A percentile compares a stretch with the other conserved stretches of the same genome.
Conservation (phyloP, 1,284 basidiomycete genomes). For the Volvariella surrecta region DNA sequence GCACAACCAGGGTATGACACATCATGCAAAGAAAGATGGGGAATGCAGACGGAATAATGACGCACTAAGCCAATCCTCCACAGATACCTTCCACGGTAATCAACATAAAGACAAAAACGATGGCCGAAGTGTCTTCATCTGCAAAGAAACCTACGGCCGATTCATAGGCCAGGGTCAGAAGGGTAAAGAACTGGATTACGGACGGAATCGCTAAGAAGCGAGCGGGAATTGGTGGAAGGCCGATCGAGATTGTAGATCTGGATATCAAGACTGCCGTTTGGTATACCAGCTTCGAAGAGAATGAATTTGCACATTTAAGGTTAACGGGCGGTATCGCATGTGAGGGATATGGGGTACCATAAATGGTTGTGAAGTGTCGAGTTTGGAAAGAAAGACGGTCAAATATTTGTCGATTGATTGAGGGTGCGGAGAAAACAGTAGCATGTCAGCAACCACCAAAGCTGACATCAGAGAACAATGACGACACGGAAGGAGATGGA, state of each 20-base stretch:
- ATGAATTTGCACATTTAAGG: neutral
- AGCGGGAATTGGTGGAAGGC: conserved; percentile 75
- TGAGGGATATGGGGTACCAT: neutral
- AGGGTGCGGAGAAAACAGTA: too few relatives aligned
- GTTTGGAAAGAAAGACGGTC: too few relatives aligned
- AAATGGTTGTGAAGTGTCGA: too few relatives aligned
- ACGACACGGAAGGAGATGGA: neutral
- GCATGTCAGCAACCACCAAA: too few relatives aligned
- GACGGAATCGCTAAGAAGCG: conserved; percentile 69
- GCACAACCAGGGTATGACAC: neutral
- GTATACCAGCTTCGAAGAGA: conserved; percentile 54
- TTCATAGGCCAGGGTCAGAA: conserved; percentile 55
- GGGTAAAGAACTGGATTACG: conserved; percentile 56
- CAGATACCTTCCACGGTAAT: conserved; percentile 83
- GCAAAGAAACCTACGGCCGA: conserved; percentile 60
- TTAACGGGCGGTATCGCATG: neutral
- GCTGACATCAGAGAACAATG: neutral
- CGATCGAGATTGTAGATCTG: conserved; percentile 85
- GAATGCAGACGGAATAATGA: conserved; percentile 10
- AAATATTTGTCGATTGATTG: too few relatives aligned
- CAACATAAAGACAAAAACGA: conserved; percentile 66
- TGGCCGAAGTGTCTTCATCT: conserved; percentile 42
- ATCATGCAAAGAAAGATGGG: conserved; percentile 5
- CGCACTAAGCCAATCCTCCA: conserved; percentile 88
- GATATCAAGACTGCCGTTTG: conserved; percentile 95